A percentile compares a stretch with the other conserved stretches of the same genome.
phyloP scores from a whole-genome alignment of 2,329 filamentous ascomycete genomes.

The Talaromyces sp. region DNA sequence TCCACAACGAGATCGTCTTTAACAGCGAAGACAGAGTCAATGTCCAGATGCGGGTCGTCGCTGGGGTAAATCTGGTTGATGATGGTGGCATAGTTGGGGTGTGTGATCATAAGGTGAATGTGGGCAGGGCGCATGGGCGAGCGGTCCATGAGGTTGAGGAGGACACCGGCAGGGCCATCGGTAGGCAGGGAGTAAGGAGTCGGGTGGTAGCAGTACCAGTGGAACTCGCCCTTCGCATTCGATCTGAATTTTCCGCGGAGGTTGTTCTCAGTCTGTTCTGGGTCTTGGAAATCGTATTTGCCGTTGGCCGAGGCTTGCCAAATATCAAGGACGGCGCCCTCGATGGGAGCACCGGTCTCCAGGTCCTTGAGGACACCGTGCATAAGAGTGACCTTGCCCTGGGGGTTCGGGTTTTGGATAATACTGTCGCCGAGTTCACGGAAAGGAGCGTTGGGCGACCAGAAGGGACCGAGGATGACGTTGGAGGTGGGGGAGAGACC shows the following conservation, averaged over 20 bases:
- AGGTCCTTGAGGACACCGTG: constrained; percentile 63
- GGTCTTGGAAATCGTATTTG: constrained; percentile 72
- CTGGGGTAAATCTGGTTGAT: constrained; percentile 55
- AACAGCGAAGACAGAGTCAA: constrained; percentile 57
- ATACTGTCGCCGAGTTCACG: background rate
- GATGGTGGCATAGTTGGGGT: constrained; percentile 51
- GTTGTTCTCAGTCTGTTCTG: constrained; percentile 66
- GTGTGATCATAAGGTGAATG: constrained; percentile 54
- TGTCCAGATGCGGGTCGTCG: constrained; percentile 52
- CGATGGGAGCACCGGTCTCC: constrained; percentile 60
- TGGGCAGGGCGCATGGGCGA: constrained; percentile 58
- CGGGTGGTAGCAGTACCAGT: constrained; percentile 69
- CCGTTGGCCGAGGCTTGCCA: constrained; percentile 73
- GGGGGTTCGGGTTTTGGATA: background rate
- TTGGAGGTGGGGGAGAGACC: constrained; percentile 63
- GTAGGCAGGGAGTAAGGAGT: constrained; percentile 67
- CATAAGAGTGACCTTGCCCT: constrained; percentile 38
- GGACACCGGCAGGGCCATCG: constrained; percentile 52
- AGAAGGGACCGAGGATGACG: constrained; percentile 72
- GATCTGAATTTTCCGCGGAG: constrained; percentile 69
- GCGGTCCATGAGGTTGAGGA: constrained; percentile 50
- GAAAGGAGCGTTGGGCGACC: constrained; percentile 68
- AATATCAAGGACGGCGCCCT: constrained; percentile 66
- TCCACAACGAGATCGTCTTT: constrained; percentile 56
- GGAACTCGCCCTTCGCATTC: constrained; percentile 63